Evolutionary conservation across 768 basidiomycete genomes (phyloP), one percentile per base, ranked within the genome.

Genomic region (Termitomyces sp.): DNA sequence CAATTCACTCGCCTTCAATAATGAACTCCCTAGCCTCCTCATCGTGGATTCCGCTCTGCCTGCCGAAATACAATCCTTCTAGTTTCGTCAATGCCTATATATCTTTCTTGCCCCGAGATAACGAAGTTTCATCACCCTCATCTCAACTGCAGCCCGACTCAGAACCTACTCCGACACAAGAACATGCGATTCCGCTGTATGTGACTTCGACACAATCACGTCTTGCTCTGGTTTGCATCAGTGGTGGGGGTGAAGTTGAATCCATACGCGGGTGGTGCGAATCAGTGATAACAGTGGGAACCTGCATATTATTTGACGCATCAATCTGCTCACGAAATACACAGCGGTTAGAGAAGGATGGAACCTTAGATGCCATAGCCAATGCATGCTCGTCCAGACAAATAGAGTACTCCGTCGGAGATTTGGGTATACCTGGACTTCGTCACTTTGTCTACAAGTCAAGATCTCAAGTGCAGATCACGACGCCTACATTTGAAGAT

Each of bases 401-500:
- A 41, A 86, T 86, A 6, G 79, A 83, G 48, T 92, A 91, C 64
- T 77, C 82, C 7, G 82, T 87, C 55, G 84, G 85, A 3, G 87
- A 90, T 55, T 73, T 98, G 12, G 84, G 84, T n/a, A 87, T 96
- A 61, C 93, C 93, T 3, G 94, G 94, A 2, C 72, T 98, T 29
- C 83, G 92, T 31, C 97, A 99, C 70, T 99, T 98, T 67, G 74
- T 98, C 48, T 98, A 98, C 77, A 98, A 98, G 73, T 92, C 91
- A 10, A 80, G 92, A 13, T 76, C 82, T 7, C 84, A 92, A 64
- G 94, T 99, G 20, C 97, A 99, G 68, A 80, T 96, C 36, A 97
- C 95, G 0, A 73, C 79, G 61, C 94, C 97, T 3, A 68, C 71
- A n/a, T 95, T 88, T 70, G 92, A 94, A 67, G 91, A 90, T 18